Percentiles rank a stretch among this genome's conserved stretches.
Evolutionary conservation across 192 early-diverging fungal species (phyloP).

Genomic region (Backusella morwellensis): DNA sequence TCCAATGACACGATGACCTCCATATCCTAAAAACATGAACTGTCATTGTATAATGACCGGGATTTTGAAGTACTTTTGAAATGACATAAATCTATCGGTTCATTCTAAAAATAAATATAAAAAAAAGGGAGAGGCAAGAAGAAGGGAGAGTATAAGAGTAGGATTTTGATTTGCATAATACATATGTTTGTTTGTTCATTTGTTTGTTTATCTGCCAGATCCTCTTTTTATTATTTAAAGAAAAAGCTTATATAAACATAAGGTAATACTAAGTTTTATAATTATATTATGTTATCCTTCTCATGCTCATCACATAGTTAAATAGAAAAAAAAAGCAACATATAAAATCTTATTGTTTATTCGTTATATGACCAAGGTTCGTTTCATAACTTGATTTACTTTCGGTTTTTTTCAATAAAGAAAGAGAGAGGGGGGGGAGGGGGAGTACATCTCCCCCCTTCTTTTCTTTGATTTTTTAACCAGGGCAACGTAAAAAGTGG

Average conservation of each 20-base stretch:
- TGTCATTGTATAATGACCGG: not conserved
- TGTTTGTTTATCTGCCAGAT: not conserved
- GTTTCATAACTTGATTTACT: not conserved
- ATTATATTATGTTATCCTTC: not conserved
- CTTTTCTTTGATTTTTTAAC: not conserved
- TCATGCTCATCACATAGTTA: not conserved
- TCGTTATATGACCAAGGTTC: not conserved
- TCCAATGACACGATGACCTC: too few species aligned
- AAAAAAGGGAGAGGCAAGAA: not conserved
- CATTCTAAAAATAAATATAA: not conserved
- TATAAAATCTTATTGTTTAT: not conserved
- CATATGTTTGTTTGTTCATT: not conserved
- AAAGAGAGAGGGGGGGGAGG: not conserved
- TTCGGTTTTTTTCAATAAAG: not conserved
- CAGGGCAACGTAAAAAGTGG: not conserved
- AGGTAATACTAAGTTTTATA: not conserved
- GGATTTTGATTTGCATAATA: not conserved
- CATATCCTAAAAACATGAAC: not conserved
- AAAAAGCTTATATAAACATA: not conserved
- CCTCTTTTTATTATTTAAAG: not conserved
- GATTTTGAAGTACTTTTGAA: not conserved
- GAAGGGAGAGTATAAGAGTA: not conserved
- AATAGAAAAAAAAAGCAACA: not conserved
- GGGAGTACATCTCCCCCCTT: not conserved
- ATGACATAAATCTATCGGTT: not conserved